Evolutionary conservation across 1,284 basidiomycete genomes (phyloP).

Genomic region (Singerocomus inundabilis): DNA sequence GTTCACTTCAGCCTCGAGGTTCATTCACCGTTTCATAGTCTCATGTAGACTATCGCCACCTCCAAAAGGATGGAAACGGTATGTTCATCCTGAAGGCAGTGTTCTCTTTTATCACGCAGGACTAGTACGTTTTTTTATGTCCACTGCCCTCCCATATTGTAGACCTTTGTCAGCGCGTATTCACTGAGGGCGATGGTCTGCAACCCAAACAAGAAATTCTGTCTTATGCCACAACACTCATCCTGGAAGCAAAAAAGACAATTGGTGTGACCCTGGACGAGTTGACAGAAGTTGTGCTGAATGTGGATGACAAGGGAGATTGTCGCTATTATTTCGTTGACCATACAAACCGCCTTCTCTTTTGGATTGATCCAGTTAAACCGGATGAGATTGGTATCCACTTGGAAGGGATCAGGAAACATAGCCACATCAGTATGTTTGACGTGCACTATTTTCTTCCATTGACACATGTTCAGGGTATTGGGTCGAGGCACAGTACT

Average conservation of each 20-base stretch:
- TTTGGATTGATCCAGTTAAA: slow-evolving; percentile 15
- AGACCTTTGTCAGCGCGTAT: slow-evolving; percentile 13
- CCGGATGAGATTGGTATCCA: neutral
- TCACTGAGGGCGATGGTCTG: slow-evolving; percentile 15
- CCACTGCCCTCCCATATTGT: neutral
- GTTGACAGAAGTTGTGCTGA: slow-evolving; percentile 18
- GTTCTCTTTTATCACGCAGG: slow-evolving; percentile 13
- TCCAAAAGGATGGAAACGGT: slow-evolving; percentile 9
- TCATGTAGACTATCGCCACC: slow-evolving; percentile 5
- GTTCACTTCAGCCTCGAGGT: neutral
- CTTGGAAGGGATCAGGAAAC: slow-evolving; percentile 9
- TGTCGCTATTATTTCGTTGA: slow-evolving; percentile 24
- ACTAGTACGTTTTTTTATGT: slow-evolving; percentile 10
- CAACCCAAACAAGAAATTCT: neutral
- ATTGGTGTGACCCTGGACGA: slow-evolving; percentile 13
- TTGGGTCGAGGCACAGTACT: slow-evolving; percentile 16
- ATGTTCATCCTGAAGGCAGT: slow-evolving; percentile 23
- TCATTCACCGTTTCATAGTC: neutral
- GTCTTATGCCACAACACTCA: slow-evolving; percentile 4
- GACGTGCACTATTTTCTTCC: neutral
- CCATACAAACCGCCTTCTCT: slow-evolving; percentile 18
- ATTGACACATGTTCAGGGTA: slow-evolving; percentile 17
- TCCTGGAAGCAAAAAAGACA: slow-evolving; percentile 1
- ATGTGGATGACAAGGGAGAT: slow-evolving; percentile 3
- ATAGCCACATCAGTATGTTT: slow-evolving; percentile 21